Conservation (phyloP, 1,284 basidiomycete genomes). For the Cutaneotrichosporon curvatum region DNA sequence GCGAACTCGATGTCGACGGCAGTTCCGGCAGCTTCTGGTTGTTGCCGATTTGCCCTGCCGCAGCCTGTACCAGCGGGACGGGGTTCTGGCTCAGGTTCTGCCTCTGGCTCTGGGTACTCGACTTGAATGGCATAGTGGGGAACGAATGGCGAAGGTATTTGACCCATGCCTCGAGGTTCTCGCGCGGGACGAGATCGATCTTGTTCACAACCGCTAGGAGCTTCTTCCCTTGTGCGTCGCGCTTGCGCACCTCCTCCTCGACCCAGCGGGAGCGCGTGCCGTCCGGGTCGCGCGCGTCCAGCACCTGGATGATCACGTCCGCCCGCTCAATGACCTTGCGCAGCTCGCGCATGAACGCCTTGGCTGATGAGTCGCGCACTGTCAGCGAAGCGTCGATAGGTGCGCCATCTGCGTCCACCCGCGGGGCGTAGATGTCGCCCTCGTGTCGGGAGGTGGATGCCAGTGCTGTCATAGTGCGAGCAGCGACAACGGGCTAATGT, state of each 20-base stretch:
- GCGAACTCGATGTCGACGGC: slow-evolving; percentile 60
- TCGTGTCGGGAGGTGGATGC: slow-evolving; percentile 12
- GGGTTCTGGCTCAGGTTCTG: slow-evolving; percentile 57
- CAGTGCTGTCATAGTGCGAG: slow-evolving; percentile 11
- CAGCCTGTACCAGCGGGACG: slow-evolving; percentile 28
- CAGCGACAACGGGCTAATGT: slow-evolving; percentile 8
- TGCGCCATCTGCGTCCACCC: slow-evolving; percentile 45
- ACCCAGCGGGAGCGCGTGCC: slow-evolving; percentile 79
- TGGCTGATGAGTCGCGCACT: slow-evolving; percentile 49
- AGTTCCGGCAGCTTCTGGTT: slow-evolving; percentile 30
- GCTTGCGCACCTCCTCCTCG: slow-evolving; percentile 78
- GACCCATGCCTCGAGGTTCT: slow-evolving; percentile 86
- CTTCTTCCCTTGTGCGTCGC: slow-evolving; percentile 78
- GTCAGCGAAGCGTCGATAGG: slow-evolving; percentile 55
- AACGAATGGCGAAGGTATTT: slow-evolving; percentile 82
- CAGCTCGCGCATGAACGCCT: slow-evolving; percentile 63
- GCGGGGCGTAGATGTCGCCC: slow-evolving; percentile 23
- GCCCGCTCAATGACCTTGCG: slow-evolving; percentile 89
- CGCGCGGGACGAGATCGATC: slow-evolving; percentile 82
- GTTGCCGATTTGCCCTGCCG: slow-evolving; percentile 44
- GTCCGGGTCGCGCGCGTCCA: slow-evolving; percentile 87
- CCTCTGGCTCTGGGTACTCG: slow-evolving; percentile 72
- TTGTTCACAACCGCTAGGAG: slow-evolving; percentile 87
- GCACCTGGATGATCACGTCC: slow-evolving; percentile 71
- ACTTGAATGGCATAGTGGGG: slow-evolving; percentile 89